Percentiles rank a stretch among this genome's conserved stretches.
phyloP scores from a whole-genome alignment of 768 basidiomycete genomes.

The Gymnopilus dilepis region DNA sequence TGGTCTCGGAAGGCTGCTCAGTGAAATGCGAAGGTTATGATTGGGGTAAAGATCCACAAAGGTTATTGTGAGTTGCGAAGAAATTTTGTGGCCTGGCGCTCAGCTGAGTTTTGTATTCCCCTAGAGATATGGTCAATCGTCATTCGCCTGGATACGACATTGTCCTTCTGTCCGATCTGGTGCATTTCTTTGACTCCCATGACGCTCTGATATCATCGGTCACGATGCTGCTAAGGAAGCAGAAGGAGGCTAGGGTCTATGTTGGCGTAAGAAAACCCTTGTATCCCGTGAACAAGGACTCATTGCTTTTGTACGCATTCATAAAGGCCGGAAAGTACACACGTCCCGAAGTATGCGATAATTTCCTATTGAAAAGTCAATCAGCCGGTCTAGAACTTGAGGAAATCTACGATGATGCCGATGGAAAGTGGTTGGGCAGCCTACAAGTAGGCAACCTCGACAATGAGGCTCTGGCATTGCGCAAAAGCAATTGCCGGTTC shows the following conservation, averaged over 20 bases:
- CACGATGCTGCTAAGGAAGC: conserved; percentile 49
- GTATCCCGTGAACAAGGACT: too few relatives aligned
- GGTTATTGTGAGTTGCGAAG: conserved; percentile 50
- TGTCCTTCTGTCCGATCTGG: conserved; percentile 72
- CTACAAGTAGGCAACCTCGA: conserved; percentile 53
- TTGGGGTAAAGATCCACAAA: conserved; percentile 61
- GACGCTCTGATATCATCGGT: conserved; percentile 58
- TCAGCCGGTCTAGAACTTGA: conserved; percentile 51
- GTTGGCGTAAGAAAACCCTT: conserved; percentile 55
- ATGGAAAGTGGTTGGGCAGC: conserved; percentile 52
- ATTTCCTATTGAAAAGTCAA: conserved; percentile 50
- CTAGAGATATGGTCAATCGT: background rate
- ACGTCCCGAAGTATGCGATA: conserved; percentile 50
- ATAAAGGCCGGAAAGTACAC: conserved; percentile 66
- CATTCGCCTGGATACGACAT: conserved; percentile 50
- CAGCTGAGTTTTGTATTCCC: background rate
- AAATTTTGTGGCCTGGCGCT: background rate
- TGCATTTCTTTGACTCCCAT: conserved; percentile 72
- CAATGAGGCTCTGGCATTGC: conserved; percentile 46
- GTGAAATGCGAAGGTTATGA: conserved; percentile 59
- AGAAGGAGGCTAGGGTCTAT: conserved; percentile 49
- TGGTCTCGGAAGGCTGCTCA: conserved; percentile 42
- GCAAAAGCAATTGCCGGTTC: conserved; percentile 65
- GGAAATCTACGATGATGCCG: conserved; percentile 42
- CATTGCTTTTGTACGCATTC: background rate